Conservation (phyloP, 352 stramenopile species). For the Pythium brachiatum region DNA sequence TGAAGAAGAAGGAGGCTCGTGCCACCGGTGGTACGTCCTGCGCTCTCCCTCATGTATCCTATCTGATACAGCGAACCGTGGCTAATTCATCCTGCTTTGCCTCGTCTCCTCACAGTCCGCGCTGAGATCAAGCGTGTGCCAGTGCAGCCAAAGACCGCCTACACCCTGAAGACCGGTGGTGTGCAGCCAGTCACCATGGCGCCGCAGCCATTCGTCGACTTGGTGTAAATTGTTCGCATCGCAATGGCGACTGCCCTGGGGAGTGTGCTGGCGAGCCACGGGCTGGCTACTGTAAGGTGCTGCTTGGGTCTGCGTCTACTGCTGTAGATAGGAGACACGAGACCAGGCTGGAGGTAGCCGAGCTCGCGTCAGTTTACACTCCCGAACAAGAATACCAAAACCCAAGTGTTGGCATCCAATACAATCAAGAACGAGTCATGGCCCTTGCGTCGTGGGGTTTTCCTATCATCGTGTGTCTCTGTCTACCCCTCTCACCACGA, state of each 20-base stretch:
- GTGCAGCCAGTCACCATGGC: constrained; percentile 95
- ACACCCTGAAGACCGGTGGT: constrained; percentile 93
- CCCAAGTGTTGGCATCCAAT: constrained; percentile 42
- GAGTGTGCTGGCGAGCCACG: constrained; percentile 7
- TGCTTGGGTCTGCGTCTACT: neutral
- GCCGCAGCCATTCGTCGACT: constrained; percentile 97
- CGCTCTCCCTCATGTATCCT: neutral
- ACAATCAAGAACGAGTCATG: constrained; percentile 47
- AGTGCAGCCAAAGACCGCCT: constrained; percentile 93
- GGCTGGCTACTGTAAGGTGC: neutral
- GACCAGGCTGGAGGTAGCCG: neutral
- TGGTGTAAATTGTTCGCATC: constrained; percentile 89
- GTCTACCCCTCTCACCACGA: constrained; percentile 14
- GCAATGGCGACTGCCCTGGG: constrained; percentile 6
- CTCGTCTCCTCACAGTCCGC: constrained; percentile 40
- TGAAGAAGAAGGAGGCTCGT: constrained; percentile 95
- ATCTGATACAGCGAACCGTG: neutral
- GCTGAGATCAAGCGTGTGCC: constrained; percentile 95
- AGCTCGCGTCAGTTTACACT: neutral
- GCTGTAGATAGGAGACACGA: constrained; percentile 1
- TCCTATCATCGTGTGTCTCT: neutral
- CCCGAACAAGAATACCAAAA: constrained; percentile 29
- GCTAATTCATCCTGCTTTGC: neutral
- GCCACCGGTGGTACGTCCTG: constrained; percentile 74
- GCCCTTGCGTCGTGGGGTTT: constrained; percentile 1